Percentiles rank a stretch among this genome's conserved stretches.
Evolutionary conservation across 1,139 yeast species (phyloP).

Genomic region (Taphrina deformans): DNA sequence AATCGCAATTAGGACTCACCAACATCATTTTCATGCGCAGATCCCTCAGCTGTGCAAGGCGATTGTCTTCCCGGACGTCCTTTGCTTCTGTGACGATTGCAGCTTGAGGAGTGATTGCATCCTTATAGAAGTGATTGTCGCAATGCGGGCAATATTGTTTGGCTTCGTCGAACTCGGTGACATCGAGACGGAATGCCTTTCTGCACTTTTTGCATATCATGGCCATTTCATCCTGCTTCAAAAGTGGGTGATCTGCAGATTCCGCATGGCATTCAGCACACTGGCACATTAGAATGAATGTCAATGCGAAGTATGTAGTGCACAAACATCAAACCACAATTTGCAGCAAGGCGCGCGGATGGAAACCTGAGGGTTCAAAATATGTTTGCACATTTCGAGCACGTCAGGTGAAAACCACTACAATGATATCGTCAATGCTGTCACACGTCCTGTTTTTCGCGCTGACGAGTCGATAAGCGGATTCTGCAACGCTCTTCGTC

Average conservation of each 20-base stretch:
- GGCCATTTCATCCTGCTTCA: constrained; percentile 46
- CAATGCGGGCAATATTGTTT: constrained; percentile 49
- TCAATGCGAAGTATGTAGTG: neutral
- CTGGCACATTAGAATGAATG: constrained; percentile 45
- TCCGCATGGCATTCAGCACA: constrained; percentile 48
- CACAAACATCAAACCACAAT: constrained; percentile 1
- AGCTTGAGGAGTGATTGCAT: constrained; percentile 41
- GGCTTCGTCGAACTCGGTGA: constrained; percentile 46
- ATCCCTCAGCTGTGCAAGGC: constrained; percentile 30
- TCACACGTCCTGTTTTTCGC: no score
- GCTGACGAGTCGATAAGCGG: no score
- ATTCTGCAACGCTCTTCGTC: no score
- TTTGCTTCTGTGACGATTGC: constrained; percentile 33
- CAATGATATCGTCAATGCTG: no score
- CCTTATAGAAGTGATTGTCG: constrained; percentile 47
- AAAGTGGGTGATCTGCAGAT: constrained; percentile 44
- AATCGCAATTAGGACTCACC: neutral
- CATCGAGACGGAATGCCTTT: constrained; percentile 47
- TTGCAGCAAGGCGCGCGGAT: constrained; percentile 45
- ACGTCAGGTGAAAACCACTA: neutral
- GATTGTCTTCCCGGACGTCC: constrained; percentile 33
- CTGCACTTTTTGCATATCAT: constrained; percentile 47
- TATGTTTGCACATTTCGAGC: constrained; percentile 45
- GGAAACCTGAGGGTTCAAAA: constrained; percentile 47
- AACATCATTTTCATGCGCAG: constrained; percentile 33